Evolutionary conservation across 768 basidiomycete species (phyloP).

Genomic region (Agrocybe pediades): DNA sequence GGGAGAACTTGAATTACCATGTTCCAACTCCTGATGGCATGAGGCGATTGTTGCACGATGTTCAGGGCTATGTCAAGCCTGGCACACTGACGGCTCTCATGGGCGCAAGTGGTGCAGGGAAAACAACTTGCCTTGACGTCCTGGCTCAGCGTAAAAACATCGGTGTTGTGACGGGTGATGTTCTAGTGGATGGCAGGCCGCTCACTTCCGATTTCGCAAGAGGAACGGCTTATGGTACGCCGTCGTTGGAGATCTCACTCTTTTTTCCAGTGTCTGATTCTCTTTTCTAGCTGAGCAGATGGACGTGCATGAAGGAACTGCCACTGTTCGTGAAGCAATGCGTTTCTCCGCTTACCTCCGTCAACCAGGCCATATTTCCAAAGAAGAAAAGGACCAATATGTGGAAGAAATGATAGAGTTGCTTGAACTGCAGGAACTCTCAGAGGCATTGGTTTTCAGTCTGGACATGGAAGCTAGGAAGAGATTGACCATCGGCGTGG

Average conservation of each 20-base stretch:
- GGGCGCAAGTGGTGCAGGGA: slow-evolving; percentile 83
- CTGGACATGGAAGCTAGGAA: slow-evolving; percentile 75
- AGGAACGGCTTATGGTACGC: slow-evolving; percentile 77
- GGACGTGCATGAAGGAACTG: slow-evolving; percentile 83
- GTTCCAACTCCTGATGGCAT: slow-evolving; percentile 68
- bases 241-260: slow-evolving; percentile 18
- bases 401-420: slow-evolving; percentile 85
- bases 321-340: slow-evolving; percentile 83
- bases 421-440: slow-evolving; percentile 79
- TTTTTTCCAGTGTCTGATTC: slow-evolving; percentile 16
- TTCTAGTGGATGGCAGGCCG: slow-evolving; percentile 67
- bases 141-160: slow-evolving; percentile 74
- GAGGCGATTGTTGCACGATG: slow-evolving; percentile 67
- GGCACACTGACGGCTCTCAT: slow-evolving; percentile 89
- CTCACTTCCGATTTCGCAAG: slow-evolving; percentile 54
- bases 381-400: slow-evolving; percentile 76
- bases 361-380: slow-evolving; percentile 66
- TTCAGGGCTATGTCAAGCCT: slow-evolving; percentile 81
- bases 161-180: slow-evolving; percentile 63
- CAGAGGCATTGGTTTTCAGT: slow-evolving; percentile 79
- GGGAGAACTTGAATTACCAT: slow-evolving; percentile 77
- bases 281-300: slow-evolving; percentile 67
- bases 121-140: slow-evolving; percentile 77
- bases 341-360: slow-evolving; percentile 85
- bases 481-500: slow-evolving; percentile 89